phyloP scores from a whole-genome alignment of 1,284 basidiomycete species.

The Garcileccinum viscosum region DNA sequence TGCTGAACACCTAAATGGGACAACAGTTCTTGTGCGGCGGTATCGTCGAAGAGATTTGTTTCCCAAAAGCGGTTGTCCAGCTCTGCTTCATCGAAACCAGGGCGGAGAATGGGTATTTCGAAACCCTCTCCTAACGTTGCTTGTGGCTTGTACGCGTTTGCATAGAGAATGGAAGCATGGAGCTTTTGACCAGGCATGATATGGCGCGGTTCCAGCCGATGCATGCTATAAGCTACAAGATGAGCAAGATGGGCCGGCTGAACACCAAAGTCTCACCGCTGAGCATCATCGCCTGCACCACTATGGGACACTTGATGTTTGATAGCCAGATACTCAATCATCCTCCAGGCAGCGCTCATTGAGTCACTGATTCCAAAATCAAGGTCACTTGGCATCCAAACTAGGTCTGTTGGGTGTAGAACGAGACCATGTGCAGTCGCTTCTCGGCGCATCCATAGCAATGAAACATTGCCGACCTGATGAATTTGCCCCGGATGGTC shows the following conservation, averaged over 20 bases:
- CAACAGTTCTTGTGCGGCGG: slow-evolving; percentile 24
- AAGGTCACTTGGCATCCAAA: slow-evolving; percentile 37
- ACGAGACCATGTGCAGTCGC: slow-evolving; percentile 27
- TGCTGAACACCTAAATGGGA: slow-evolving; percentile 9
- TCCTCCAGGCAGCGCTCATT: slow-evolving; percentile 25
- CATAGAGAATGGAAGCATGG: slow-evolving; percentile 37
- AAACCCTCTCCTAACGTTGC: slow-evolving; percentile 34
- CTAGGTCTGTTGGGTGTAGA: slow-evolving; percentile 27
- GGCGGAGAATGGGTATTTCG: slow-evolving; percentile 24
- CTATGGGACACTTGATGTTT: slow-evolving; percentile 33
- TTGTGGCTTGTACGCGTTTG: slow-evolving; percentile 29
- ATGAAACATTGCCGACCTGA: slow-evolving; percentile 31
- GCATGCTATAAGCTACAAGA: slow-evolving; percentile 17
- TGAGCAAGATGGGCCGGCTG: not conserved
- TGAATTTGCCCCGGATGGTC: slow-evolving; percentile 17
- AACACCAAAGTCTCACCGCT: slow-evolving; percentile 17
- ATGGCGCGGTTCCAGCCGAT: slow-evolving; percentile 25
- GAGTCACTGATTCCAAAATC: slow-evolving; percentile 28
- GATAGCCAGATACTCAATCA: slow-evolving; percentile 35
- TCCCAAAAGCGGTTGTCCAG: slow-evolving; percentile 28
- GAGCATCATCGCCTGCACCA: slow-evolving; percentile 15
- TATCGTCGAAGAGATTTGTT: slow-evolving; percentile 29
- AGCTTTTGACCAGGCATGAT: slow-evolving; percentile 40
- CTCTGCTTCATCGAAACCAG: slow-evolving; percentile 4
- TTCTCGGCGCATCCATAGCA: slow-evolving; percentile 39